Conservation (phyloP, 257 asterid genomes). For the Penstemon barbatus region DNA sequence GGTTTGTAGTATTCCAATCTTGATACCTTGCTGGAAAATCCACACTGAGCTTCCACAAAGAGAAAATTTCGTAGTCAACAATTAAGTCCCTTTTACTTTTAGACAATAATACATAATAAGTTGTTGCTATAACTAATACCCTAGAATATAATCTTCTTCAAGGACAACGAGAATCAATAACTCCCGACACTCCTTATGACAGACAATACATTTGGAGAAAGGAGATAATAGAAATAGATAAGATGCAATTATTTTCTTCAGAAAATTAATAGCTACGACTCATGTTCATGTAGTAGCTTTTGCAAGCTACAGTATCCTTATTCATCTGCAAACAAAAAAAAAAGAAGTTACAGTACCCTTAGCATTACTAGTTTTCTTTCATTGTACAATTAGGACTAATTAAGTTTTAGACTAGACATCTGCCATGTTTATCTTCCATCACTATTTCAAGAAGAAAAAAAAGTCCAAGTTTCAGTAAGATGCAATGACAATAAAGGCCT, state of each 20-base stretch:
- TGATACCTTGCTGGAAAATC: slow-evolving; percentile 84
- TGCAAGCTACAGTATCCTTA: background rate
- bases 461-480: background rate
- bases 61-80: slow-evolving; percentile 29
- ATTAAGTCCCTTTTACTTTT: slow-evolving; percentile 2
- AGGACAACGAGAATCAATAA: background rate
- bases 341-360: background rate
- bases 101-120: slow-evolving; percentile 24
- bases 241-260: slow-evolving; percentile 3
- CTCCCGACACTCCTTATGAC: background rate
- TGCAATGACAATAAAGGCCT: background rate
- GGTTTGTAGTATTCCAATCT: slow-evolving; percentile 84
- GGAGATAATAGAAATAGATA: background rate
- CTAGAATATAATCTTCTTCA: slow-evolving; percentile 11
- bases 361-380: background rate
- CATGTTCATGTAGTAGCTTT: background rate
- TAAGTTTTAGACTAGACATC: background rate
- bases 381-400: background rate
- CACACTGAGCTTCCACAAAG: slow-evolving; percentile 55
- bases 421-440: background rate
- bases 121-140: slow-evolving; percentile 3
- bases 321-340: no score
- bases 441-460: background rate
- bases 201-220: background rate
- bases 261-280: slow-evolving; percentile 16